Conservation (phyloP, 2,329 filamentous ascomycete genomes). For the Albifimbria verrucaria region DNA sequence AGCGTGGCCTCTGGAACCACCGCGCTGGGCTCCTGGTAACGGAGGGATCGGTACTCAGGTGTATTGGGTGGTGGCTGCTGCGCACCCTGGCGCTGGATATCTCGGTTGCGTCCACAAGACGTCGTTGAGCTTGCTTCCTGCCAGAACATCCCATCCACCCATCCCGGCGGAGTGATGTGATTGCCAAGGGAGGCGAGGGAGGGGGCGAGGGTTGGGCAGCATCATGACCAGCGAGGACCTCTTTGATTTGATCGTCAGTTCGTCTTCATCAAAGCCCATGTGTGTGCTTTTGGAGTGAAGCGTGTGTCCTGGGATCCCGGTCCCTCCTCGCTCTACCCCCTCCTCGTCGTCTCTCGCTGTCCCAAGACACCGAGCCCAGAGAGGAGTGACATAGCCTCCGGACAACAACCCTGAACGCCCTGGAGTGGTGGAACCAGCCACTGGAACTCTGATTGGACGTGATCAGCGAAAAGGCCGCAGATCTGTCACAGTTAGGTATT, state of each 20-base stretch:
- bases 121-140: background rate
- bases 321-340: no score
- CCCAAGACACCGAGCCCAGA: background rate
- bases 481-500: constrained; percentile 21
- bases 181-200: no score
- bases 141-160: background rate
- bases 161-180: background rate
- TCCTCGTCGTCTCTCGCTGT: background rate
- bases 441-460: constrained; percentile 21
- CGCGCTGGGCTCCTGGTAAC: constrained; percentile 21
- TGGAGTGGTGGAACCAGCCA: constrained; percentile 18
- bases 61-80: background rate
- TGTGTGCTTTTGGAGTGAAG: no score
- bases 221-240: no score
- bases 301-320: no score
- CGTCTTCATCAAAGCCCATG: no score
- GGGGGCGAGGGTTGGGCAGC: no score
- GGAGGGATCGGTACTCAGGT: no score
- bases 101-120: no score
- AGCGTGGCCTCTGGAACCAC: constrained; percentile 27
- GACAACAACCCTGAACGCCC: background rate
- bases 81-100: no score
- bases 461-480: constrained; percentile 24
- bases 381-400: background rate
- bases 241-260: no score